These are phyloP conservation scores for Urochloa ruziziensis DNA, from an alignment of 176 grass and related monocot species.

Conservation along the genomic window DNA sequence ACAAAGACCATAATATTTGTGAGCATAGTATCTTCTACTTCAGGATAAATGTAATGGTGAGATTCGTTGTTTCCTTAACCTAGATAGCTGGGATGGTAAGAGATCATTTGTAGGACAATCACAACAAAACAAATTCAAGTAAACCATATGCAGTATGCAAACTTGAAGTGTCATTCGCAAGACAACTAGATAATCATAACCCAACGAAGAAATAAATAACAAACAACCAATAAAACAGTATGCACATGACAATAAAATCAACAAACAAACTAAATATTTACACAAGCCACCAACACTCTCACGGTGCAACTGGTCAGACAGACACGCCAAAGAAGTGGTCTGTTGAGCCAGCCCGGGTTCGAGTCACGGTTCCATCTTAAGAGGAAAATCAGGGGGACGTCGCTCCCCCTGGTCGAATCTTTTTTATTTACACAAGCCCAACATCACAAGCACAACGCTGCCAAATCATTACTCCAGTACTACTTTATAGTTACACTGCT, in stretches of 20 bases:
- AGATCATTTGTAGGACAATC: not conserved
- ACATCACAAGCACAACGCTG: not conserved
- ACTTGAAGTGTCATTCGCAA: not conserved
- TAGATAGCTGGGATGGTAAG: not conserved
- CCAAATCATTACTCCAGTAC: not conserved
- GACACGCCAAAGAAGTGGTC: no score
- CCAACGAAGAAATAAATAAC: not conserved
- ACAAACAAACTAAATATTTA: not conserved
- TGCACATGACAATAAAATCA: not conserved
- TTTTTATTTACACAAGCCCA: no score
- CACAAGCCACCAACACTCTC: not conserved
- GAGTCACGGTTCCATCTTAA: no score
- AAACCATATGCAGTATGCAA: not conserved
- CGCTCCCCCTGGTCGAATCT: no score
- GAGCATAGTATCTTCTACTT: not conserved
- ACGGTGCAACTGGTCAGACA: no score
- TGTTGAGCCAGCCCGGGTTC: no score
- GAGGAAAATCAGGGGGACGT: no score
- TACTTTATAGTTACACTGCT: not conserved
- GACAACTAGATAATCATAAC: not conserved
- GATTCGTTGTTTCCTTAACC: not conserved
- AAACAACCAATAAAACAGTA: not conserved
- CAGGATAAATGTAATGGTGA: not conserved
- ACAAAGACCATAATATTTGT: not conserved
- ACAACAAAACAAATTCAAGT: not conserved